Percentiles rank a stretch among this genome's conserved stretches.
Conservation (phyloP, 345 rosid species). For the Corchorus olitorius region DNA sequence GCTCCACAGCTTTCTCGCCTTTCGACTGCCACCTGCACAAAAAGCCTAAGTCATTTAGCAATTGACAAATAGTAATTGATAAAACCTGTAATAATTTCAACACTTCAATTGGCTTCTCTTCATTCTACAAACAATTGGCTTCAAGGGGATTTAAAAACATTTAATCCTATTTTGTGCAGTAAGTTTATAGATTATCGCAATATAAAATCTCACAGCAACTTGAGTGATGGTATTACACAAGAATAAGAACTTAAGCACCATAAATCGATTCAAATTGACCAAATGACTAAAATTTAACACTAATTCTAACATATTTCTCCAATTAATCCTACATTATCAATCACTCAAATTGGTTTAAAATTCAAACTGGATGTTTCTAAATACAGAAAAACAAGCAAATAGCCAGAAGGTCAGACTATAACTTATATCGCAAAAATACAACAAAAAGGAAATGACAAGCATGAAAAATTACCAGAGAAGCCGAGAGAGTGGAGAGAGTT, state of each 20-base stretch:
- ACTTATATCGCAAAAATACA: too few species aligned
- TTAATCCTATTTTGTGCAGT: background rate
- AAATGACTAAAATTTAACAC: background rate
- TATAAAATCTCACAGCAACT: background rate
- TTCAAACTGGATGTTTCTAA: too few species aligned
- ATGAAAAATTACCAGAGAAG: slow-evolving; percentile 44
- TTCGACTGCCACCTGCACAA: too few species aligned
- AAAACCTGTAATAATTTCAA: background rate
- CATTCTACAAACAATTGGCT: background rate
- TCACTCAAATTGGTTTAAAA: too few species aligned
- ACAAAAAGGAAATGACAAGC: too few species aligned
- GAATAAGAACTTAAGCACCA: background rate
- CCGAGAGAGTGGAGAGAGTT: slow-evolving; percentile 56
- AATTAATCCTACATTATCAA: too few species aligned
- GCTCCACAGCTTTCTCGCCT: too few species aligned
- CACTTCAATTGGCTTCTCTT: background rate
- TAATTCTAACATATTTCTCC: background rate
- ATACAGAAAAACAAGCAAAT: too few species aligned
- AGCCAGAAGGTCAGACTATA: too few species aligned
- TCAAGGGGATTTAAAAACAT: background rate
- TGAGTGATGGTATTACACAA: too few species aligned
- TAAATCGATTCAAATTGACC: background rate
- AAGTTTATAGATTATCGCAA: background rate
- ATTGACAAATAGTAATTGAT: too few species aligned
- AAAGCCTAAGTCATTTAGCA: too few species aligned